Base-by-base conservation (phyloP, 352 stramenopile genomes). In the Aphanomyces astaci region DNA sequence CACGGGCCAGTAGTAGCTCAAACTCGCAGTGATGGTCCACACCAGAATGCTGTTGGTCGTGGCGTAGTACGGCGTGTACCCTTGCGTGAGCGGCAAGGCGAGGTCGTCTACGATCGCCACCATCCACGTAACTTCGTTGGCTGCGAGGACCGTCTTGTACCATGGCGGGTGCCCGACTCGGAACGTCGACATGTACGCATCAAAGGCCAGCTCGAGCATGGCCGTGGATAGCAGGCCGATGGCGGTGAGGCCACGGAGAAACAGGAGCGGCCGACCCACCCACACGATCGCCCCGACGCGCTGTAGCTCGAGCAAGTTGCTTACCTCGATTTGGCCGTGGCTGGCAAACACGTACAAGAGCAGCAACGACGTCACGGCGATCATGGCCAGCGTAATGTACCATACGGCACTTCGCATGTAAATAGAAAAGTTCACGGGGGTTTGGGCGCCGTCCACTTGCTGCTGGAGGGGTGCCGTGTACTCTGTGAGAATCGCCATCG, bases 231-330 rank as follows among this genome's bases (percentile, higher is more conserved):
- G 36, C 5, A 66, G 15, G 0, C 10, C 25, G n/a, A 66, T 17
- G 17, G 59, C 59, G 22, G 59, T 66, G 25, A 54, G 30, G 27
- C 59, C 43, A 15, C 59, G 59, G 17, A 66, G 27, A 2, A 66
- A 22, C 25, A 66, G 33, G 2, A 66, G 36, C 15, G 59, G 59
- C 19, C 59, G 59, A 0, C 59, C 59, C 1, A 52, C 32, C 59
- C 59, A 66, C 1, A 66, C 46, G 27, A 66, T 54, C 7, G 15
- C 59, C 31, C 59, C 59, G 3, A 66, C 59, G 2, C 59, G 59
- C 13, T 25, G 22, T 10, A 66, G 46, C 25, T 66, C 59, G 22
- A 66, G 33, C 11, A 66, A 9, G 46, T 66, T 66, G 24, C 52
- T 13, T 3, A 13, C 59, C 30, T 66, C 25, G 22, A 66, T 25